Percentiles rank a stretch among this genome's conserved stretches.
phyloP scores from a whole-genome alignment of 163 green algal species.

The Trebouxiophyceae sp. region DNA sequence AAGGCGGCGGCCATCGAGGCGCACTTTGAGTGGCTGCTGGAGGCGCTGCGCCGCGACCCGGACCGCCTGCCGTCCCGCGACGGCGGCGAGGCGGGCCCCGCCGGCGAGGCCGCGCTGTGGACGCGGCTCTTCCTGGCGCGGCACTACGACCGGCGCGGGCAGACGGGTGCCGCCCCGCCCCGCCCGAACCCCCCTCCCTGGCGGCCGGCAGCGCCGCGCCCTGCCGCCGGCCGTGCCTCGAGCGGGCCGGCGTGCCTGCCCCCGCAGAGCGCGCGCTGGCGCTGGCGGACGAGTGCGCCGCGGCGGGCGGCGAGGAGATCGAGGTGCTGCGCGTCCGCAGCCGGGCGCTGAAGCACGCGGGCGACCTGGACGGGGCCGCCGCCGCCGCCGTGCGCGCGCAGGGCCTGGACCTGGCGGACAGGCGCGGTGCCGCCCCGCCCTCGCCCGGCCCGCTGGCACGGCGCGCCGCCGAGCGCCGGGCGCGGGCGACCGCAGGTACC shows the following conservation, averaged over 20 bases:
- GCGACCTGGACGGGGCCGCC: slow-evolving; percentile 63
- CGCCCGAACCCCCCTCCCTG: no score
- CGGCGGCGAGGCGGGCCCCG: slow-evolving; percentile 12
- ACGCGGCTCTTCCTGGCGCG: slow-evolving; percentile 75
- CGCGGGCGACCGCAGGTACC: slow-evolving; percentile 40
- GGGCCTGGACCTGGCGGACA: slow-evolving; percentile 81
- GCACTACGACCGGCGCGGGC: slow-evolving; percentile 63
- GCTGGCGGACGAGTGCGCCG: slow-evolving; percentile 47
- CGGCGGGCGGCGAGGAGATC: slow-evolving; percentile 60
- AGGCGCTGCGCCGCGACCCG: slow-evolving; percentile 10
- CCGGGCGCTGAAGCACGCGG: slow-evolving; percentile 70
- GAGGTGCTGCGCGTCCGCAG: slow-evolving; percentile 55
- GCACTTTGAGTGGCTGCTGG: slow-evolving; percentile 43
- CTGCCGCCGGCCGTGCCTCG: no score
- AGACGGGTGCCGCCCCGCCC: slow-evolving; percentile 21
- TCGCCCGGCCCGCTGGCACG: background rate
- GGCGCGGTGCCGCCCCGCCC: slow-evolving; percentile 15
- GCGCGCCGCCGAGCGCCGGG: no score
- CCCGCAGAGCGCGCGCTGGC: slow-evolving; percentile 49
- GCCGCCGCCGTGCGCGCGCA: slow-evolving; percentile 66
- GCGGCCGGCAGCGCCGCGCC: no score
- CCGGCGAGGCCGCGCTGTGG: slow-evolving; percentile 38
- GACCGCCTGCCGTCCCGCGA: slow-evolving; percentile 21
- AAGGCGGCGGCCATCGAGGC: slow-evolving; percentile 33
- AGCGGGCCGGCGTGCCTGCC: no score